phyloP scores from a whole-genome alignment of 2,329 filamentous ascomycete species.

The Claviceps sp. region DNA sequence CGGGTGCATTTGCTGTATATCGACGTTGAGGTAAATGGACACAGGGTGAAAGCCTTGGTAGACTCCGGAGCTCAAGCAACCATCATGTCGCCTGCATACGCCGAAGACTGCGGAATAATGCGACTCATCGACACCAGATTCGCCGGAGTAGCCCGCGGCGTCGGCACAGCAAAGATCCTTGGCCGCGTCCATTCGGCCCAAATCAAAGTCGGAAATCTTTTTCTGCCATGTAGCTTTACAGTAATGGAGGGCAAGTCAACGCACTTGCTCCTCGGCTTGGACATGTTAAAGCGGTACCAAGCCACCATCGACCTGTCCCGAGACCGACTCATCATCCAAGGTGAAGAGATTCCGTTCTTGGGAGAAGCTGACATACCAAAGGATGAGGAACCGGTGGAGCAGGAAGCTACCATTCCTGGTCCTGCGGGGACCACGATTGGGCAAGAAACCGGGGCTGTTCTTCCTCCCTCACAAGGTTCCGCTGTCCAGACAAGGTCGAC shows the following conservation, averaged over 20 bases:
- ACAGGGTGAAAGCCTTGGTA: constrained; percentile 88
- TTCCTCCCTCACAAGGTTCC: constrained; percentile 12
- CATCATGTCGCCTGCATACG: constrained; percentile 93
- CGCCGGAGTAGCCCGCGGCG: constrained; percentile 80
- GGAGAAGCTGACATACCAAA: constrained; percentile 93
- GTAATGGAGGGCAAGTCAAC: constrained; percentile 99
- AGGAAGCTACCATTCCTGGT: constrained; percentile 74
- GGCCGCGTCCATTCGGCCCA: constrained; percentile 91
- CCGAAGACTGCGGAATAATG: constrained; percentile 90
- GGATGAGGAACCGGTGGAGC: constrained; percentile 56
- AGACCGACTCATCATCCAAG: constrained; percentile 78
- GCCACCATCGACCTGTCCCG: constrained; percentile 79
- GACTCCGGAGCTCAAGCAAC: constrained; percentile 96
- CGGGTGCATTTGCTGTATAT: constrained; percentile 94
- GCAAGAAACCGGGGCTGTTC: constrained; percentile 65
- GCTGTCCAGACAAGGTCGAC: constrained; percentile 9
- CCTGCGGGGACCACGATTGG: constrained; percentile 85
- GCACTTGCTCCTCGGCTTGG: constrained; percentile 80
- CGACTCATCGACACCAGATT: constrained; percentile 87
- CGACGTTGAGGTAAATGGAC: constrained; percentile 84
- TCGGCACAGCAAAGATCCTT: constrained; percentile 87
- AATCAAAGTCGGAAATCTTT: constrained; percentile 80
- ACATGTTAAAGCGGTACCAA: constrained; percentile 95
- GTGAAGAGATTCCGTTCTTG: constrained; percentile 77
- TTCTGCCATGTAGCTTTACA: constrained; percentile 88